Evolutionary conservation across 306 rosid species (phyloP).

Genomic region (Datisca glomerata): DNA sequence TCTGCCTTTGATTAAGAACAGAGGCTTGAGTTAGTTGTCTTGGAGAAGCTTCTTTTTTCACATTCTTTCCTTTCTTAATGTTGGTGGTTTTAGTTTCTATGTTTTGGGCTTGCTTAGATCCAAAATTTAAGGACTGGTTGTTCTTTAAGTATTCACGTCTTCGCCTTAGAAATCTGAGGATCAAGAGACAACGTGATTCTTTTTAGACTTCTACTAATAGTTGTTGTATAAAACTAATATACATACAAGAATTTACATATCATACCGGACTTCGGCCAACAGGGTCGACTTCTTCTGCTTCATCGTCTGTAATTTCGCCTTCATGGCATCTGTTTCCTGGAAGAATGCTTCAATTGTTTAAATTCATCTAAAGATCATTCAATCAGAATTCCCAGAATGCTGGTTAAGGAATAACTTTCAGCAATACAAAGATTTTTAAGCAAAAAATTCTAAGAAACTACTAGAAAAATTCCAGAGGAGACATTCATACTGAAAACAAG

Average conservation of each 20-base stretch:
- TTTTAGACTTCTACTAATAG: background rate
- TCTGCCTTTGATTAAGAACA: slow-evolving; percentile 36
- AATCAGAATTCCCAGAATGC: background rate
- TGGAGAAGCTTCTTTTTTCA: slow-evolving; percentile 31
- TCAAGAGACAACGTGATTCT: background rate
- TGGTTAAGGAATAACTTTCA: too few relatives aligned
- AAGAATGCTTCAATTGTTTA: slow-evolving; percentile 8
- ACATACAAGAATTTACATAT: background rate
- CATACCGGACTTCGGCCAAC: slow-evolving; percentile 69
- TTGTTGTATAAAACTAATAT: background rate
- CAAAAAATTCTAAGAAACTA: too few relatives aligned
- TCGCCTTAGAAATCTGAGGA: slow-evolving; percentile 57
- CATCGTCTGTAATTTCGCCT: slow-evolving; percentile 34
- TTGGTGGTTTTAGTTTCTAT: slow-evolving; percentile 23
- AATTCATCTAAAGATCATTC: background rate
- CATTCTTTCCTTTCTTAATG: slow-evolving; percentile 31
- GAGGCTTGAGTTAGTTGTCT: slow-evolving; percentile 6
- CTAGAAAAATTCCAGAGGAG: too few relatives aligned
- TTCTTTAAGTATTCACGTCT: slow-evolving; percentile 43
- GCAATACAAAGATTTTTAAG: too few relatives aligned
- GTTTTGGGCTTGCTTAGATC: slow-evolving; percentile 29
- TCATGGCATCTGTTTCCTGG: slow-evolving; percentile 61
- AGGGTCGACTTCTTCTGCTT: slow-evolving; percentile 47
- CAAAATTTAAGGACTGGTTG: slow-evolving; percentile 28
- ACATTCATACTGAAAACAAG: too few relatives aligned